These are phyloP conservation scores for Gliomastix tumulicola DNA, from an alignment of 2,329 filamentous ascomycete genomes.

Conservation along the genomic window DNA sequence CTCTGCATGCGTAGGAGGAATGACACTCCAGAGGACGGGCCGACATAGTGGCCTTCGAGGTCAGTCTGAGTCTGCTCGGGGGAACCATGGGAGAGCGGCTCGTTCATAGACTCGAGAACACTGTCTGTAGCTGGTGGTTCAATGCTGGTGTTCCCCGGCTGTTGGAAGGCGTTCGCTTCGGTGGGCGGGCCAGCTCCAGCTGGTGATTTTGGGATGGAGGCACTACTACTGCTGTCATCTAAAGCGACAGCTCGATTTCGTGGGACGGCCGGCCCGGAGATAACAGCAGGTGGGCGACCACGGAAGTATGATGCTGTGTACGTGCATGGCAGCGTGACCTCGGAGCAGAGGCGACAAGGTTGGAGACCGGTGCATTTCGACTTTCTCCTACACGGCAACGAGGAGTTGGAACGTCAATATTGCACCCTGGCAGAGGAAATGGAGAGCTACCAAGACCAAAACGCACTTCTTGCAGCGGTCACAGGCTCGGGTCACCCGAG, in stretches of 20 bases:
- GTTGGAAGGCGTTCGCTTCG: neutral
- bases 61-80: conserved; percentile 11
- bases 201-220: neutral
- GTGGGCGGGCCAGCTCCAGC: neutral
- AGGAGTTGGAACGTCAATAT: neutral
- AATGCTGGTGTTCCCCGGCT: neutral
- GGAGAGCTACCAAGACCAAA: neutral
- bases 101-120: no score
- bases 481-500: neutral
- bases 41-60: conserved; percentile 12
- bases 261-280: neutral
- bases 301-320: neutral
- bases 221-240: no score
- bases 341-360: neutral
- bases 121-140: neutral
- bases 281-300: neutral
- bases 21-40: conserved; percentile 10
- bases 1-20: conserved; percentile 12
- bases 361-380: neutral
- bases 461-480: conserved; percentile 1
- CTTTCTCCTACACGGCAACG: neutral
- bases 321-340: neutral
- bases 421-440: neutral
- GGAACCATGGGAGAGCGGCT: neutral
- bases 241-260: no score